Base-by-base conservation (phyloP, 2,329 filamentous ascomycete species). In the Aspergillus transmontanensis region DNA sequence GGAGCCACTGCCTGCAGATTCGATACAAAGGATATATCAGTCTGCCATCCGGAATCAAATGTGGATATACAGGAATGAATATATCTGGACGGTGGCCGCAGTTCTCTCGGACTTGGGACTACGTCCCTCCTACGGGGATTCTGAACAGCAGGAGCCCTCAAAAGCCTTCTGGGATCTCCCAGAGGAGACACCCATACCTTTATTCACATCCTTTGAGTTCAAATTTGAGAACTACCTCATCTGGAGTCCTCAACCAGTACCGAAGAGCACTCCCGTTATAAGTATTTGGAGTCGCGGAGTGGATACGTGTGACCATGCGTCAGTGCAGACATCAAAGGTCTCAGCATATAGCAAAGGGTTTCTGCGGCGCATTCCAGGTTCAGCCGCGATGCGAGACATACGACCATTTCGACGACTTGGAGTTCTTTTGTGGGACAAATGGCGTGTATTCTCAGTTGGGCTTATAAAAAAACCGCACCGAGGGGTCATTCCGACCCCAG, bases 301-400 rank as follows among this genome's bases (percentile, higher is more conserved):
- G 16, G 39, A 41, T 41, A 9, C 0, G 16, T 41, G 39, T 41
- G 39, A 10, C 6, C 2, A n/a, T 5, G n/a, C n/a, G n/a, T n/a
- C n/a, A n/a, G 3, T 4, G 6, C 39, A 41, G 39, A 41, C 3
- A 1, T 2, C 6, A n/a, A n/a, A 3, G 39, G 10, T 41, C 16
- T 19, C 16, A 3, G 6, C 1, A 19, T 41, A 7, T n/a, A n/a
- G 39, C 39, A 41, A 1, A 9, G 0, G 0, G 5, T 5, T 16
- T 16, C 34, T 41, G 1, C 39, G 39, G 39, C 0, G 16, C 16
- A n/a, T 3, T 41, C 39, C 39, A 41, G 4, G 2, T 41, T 41
- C 39, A n/a, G 39, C 16, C 39, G 39, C 39, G 39, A 41, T 41
- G 39, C 39, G 3, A 9, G 39, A 41, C 3, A 9, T 41, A 2